Evolutionary conservation across 768 basidiomycete species (phyloP), one percentile per base, ranked within the genome.

Genomic region (Wakefieldia striispora): DNA sequence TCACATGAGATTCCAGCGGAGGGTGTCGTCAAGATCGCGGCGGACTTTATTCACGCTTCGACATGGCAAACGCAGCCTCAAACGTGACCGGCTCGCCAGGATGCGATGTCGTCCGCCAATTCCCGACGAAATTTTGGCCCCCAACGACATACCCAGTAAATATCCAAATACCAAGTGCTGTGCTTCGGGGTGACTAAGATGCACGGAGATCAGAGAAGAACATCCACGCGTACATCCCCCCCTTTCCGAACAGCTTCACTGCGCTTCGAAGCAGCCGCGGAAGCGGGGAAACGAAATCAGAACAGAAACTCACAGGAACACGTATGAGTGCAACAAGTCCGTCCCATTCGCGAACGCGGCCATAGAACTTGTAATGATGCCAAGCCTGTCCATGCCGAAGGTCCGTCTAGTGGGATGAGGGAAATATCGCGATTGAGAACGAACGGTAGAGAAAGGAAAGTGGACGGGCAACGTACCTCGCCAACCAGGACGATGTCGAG

Each of bases 71-170:
- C 7, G 86, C 74, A 26, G 82, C 78, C 61, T 89, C 87, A 65
- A 79, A 81, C 11, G 74, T 73, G 0, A 77, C 49, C 61, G 71
- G 45, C 61, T 64, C 34, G 75, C 76, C 57, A 24, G 59, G 51
- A 27, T 67, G 59, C 1, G 39, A 0, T 2, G 72, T 70, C 40
- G 66, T 66, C 26, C 88, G 74, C 88, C 88, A 89, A 49, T 81
- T 83, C 5, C 88, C 88, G 14, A 86, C 84, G 52, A 89, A 78
- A 49, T 77, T 86, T 49, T 77, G 67, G 9, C 77, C 79, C 0
- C 80, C 85, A 6, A 84, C 76, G 40, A 91, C 54, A 61, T 88
- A 90, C 6, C 88, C 88, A 27, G 81, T 85, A 56, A 89, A 83
- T 36, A 89, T 73, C 59, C 68, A 70, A 13, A 43, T 7, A 45